These are phyloP conservation scores for Bruguiera sexangula DNA, from an alignment of 345 rosid genomes.

Conservation along the genomic window DNA sequence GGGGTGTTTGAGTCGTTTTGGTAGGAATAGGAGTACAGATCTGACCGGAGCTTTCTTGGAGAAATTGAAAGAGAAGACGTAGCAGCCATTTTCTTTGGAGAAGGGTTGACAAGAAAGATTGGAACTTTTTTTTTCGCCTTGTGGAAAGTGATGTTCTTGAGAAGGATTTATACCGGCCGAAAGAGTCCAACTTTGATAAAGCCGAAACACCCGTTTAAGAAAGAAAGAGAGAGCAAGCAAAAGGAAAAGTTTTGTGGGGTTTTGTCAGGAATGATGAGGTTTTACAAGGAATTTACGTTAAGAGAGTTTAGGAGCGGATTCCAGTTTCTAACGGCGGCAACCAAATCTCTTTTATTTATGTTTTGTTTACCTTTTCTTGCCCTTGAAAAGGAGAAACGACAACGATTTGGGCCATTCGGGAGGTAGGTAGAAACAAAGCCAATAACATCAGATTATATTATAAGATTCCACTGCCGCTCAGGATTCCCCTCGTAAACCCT, in stretches of 20 bases:
- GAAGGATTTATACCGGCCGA: slow-evolving; percentile 12
- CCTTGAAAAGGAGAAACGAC: slow-evolving; percentile 22
- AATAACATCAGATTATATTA: slow-evolving; percentile 15
- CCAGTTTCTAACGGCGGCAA: neutral
- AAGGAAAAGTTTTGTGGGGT: neutral
- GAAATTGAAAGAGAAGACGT: slow-evolving; percentile 52
- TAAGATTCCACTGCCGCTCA: slow-evolving; percentile 45
- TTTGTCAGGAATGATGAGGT: neutral
- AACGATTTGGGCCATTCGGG: slow-evolving; percentile 44
- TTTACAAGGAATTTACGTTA: slow-evolving; percentile 6
- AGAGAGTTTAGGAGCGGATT: neutral
- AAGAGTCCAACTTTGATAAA: neutral
- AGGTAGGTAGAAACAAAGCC: slow-evolving; percentile 48
- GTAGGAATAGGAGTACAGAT: slow-evolving; percentile 65
- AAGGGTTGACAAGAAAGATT: neutral
- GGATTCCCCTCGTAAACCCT: slow-evolving; percentile 17
- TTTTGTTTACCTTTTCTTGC: neutral
- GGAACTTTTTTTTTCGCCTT: neutral
- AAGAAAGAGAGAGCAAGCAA: neutral
- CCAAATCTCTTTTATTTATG: neutral
- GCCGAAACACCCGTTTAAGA: neutral
- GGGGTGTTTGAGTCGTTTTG: slow-evolving; percentile 56
- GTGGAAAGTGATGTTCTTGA: slow-evolving; percentile 10
- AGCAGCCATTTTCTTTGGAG: slow-evolving; percentile 31
- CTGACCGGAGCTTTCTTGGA: slow-evolving; percentile 81